Base-by-base conservation (phyloP, 768 basidiomycete species). In the Pholiota molesta region DNA sequence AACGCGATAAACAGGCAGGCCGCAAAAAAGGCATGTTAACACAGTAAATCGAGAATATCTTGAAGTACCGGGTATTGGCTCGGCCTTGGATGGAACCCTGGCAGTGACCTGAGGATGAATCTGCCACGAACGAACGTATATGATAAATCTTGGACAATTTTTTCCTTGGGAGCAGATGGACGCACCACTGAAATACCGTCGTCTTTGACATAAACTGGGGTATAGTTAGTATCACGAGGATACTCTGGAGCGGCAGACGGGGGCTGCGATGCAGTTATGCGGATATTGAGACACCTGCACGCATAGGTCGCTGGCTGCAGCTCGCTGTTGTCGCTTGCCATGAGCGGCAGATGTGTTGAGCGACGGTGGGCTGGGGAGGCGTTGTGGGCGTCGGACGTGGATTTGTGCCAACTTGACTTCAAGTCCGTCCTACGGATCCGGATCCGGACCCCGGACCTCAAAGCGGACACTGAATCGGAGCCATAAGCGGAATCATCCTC, bases 271-370 rank as follows among this genome's bases (percentile, higher is more conserved):
- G 79, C 71, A 47, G 72, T 75, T 62, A 91, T 81, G 64, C 83
- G 84, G 51, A 92, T 79, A 69, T 92, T 92, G 61, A 92, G 83
- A 67, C 91, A 92, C 70, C 77, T 82, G 73, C 91, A 92, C 58
- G 90, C 80, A 75, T 81, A 44, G 17, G 8, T n/a, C 42, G n/a
- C 11, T 23, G 47, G 19, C 19, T n/a, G 85, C 3, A 59, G 64
- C 56, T 64, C 61, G 45, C 61, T 66, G 45, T 60, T 62, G 59
- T 67, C 68, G 65, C 69, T 67, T 66, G 75, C 68, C 78, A 79
- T 79, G 61, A 60, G 63, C 66, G 62, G 60, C 62, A 53, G 42
- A 44, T 44, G 42, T 14, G 29, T 52, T 37, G 33, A 47, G 56
- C 33, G 49, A 64, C 33, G 52, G 63, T 61, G 40, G 60, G 53